Conservation (phyloP, 129 eudicot species). For the Centella asiatica region DNA sequence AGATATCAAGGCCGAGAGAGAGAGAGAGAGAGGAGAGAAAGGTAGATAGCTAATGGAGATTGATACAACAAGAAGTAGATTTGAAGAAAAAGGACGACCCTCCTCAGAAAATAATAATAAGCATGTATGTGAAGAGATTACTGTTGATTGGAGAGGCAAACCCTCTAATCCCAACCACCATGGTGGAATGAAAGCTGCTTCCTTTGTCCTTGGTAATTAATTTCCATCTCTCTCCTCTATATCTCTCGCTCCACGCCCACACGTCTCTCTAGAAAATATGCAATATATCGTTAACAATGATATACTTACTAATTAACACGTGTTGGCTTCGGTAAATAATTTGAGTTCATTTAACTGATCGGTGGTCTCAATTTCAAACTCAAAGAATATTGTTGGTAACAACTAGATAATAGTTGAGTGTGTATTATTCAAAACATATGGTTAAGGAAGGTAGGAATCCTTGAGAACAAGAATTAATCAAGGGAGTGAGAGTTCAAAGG, state of each 20-base stretch:
- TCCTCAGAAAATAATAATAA: not conserved
- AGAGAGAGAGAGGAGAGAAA: constrained; percentile 10
- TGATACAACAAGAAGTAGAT: constrained; percentile 19
- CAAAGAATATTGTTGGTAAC: too few species aligned
- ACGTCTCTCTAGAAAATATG: not conserved
- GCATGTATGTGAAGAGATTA: constrained; percentile 20
- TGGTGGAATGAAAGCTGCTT: constrained; percentile 90
- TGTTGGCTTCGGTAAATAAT: too few species aligned
- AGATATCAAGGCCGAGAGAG: not conserved
- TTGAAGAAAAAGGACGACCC: constrained; percentile 19
- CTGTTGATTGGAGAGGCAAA: constrained; percentile 83
- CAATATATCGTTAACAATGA: not conserved
- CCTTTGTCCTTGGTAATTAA: constrained; percentile 73
- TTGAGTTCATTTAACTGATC: too few species aligned
- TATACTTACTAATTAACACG: too few species aligned
- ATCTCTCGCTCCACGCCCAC: not conserved
- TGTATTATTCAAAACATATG: too few species aligned
- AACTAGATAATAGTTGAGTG: too few species aligned
- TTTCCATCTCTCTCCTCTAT: constrained; percentile 11
- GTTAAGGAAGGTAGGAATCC: too few species aligned
- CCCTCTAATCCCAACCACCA: constrained; percentile 60
- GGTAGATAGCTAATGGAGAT: constrained; percentile 17
- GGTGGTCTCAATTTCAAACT: too few species aligned
- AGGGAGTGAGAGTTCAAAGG: too few species aligned
- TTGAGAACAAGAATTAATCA: too few species aligned